Percentiles rank a stretch among this genome's conserved stretches.
These are phyloP conservation scores for Cerrena zonata DNA, from an alignment of 1,284 basidiomycete genomes.

Conservation along the genomic window DNA sequence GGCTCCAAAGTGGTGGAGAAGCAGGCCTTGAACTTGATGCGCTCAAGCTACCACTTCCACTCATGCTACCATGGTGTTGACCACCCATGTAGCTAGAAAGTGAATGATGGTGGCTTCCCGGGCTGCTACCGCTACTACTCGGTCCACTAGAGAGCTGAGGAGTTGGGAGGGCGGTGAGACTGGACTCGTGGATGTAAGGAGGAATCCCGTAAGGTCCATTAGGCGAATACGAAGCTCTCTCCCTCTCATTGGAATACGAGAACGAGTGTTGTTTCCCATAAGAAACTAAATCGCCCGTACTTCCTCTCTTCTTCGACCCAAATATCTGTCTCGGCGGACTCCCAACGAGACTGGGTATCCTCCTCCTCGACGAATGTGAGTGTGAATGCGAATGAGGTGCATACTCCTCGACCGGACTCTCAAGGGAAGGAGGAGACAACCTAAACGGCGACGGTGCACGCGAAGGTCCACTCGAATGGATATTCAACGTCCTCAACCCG, in stretches of 20 bases:
- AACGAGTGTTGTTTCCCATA: conserved; percentile 9
- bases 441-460: conserved; percentile 64
- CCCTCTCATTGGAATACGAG: conserved; percentile 12
- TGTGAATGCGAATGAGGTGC: too few relatives aligned
- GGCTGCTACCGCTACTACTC: conserved; percentile 53
- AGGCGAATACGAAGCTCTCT: conserved; percentile 10
- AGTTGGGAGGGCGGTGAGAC: conserved; percentile 39
- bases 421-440: conserved; percentile 45
- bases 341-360: conserved; percentile 30
- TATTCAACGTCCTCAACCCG: conserved; percentile 69
- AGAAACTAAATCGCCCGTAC: conserved; percentile 26
- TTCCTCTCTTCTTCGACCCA: conserved; percentile 24
- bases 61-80: conserved; percentile 10
- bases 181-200: conserved; percentile 31
- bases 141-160: conserved; percentile 58
- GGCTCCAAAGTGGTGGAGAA: conserved; percentile 35
- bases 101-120: conserved; percentile 37
- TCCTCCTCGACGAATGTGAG: conserved; percentile 15
- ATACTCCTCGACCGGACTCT: conserved; percentile 34
- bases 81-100: conserved; percentile 20
- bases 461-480: conserved; percentile 61
- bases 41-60: conserved; percentile 30
- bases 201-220: conserved; percentile 11
- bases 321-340: conserved; percentile 34
- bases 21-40: conserved; percentile 47